Percentiles rank a stretch among this genome's conserved stretches.
These are phyloP conservation scores for Colletotrichum agaves DNA, from an alignment of 2,329 filamentous ascomycete genomes.

Conservation along the genomic window DNA sequence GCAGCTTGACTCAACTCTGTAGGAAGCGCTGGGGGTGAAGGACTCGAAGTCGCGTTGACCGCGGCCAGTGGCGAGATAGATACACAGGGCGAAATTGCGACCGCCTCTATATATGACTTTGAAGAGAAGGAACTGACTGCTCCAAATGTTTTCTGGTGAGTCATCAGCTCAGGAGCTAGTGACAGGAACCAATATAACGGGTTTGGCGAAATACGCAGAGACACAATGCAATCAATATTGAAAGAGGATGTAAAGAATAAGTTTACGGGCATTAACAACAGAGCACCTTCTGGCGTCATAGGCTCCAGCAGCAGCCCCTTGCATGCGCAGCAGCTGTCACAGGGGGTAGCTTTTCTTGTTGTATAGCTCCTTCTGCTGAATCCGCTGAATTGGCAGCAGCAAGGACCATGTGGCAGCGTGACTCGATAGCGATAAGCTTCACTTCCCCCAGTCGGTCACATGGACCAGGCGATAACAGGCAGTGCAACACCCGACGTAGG, in stretches of 20 bases:
- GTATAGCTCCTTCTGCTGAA: slow-evolving; percentile 28
- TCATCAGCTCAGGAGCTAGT: slow-evolving; percentile 26
- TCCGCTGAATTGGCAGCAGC: slow-evolving; percentile 32
- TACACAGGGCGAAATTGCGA: slow-evolving; percentile 4
- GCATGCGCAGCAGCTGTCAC: slow-evolving; percentile 31
- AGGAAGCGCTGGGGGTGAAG: slow-evolving; percentile 1
- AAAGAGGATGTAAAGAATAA: slow-evolving; percentile 15
- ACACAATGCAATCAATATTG: slow-evolving; percentile 13
- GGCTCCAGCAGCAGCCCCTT: slow-evolving; percentile 30
- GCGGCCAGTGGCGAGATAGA: slow-evolving; percentile 29
- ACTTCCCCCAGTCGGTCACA: slow-evolving; percentile 31
- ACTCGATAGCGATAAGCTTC: slow-evolving; percentile 34
- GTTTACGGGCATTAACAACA: slow-evolving; percentile 17
- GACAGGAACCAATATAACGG: slow-evolving; percentile 20
- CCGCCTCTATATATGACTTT: neutral
- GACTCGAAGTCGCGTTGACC: slow-evolving; percentile 17
- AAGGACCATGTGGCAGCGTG: slow-evolving; percentile 36
- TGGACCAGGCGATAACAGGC: slow-evolving; percentile 28
- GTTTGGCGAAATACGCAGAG: slow-evolving; percentile 28
- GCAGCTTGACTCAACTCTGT: neutral
- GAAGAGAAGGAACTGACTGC: neutral
- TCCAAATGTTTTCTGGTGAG: slow-evolving; percentile 20
- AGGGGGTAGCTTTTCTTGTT: slow-evolving; percentile 25
- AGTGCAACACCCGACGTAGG: slow-evolving; percentile 22
- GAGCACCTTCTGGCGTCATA: slow-evolving; percentile 35